These are phyloP conservation scores for Talaromyces atroroseus DNA, from an alignment of 2,329 filamentous ascomycete species.

Conservation along the genomic window DNA sequence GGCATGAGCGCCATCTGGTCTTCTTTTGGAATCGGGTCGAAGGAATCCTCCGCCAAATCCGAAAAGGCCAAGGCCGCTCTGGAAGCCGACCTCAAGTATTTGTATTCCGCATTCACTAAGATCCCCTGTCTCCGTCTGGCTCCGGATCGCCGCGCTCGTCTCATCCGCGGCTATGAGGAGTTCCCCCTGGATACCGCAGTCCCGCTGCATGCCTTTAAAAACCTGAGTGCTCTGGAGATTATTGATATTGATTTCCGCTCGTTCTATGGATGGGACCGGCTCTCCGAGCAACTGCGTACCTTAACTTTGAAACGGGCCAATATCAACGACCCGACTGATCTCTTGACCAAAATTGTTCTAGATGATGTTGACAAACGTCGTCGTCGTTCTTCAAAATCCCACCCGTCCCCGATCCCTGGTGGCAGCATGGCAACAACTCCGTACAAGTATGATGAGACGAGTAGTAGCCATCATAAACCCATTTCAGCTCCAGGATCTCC, in stretches of 20 bases:
- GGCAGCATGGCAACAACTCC: conserved; percentile 56
- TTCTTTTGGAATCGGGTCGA: conserved; percentile 74
- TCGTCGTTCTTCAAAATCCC: conserved; percentile 78
- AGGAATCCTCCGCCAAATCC: conserved; percentile 72
- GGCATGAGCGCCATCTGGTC: conserved; percentile 93
- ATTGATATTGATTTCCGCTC: conserved; percentile 94
- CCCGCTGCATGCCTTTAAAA: conserved; percentile 95
- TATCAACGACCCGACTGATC: conserved; percentile 82
- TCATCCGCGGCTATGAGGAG: conserved; percentile 92
- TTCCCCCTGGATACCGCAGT: conserved; percentile 98
- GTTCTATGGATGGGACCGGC: conserved; percentile 93
- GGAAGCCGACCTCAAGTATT: conserved; percentile 84
- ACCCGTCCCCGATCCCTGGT: conserved; percentile 69
- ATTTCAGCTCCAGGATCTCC: conserved; percentile 65
- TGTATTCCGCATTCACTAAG: conserved; percentile 98
- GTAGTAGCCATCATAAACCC: conserved; percentile 42
- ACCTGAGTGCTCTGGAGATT: conserved; percentile 86
- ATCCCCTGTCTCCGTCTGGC: conserved; percentile 85
- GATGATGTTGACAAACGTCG: conserved; percentile 94
- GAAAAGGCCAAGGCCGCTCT: conserved; percentile 85
- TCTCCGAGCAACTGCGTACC: conserved; percentile 86
- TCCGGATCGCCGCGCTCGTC: conserved; percentile 84
- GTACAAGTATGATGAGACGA: conserved; percentile 60
- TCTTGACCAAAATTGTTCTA: conserved; percentile 86
- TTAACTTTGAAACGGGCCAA: conserved; percentile 81